Evolutionary conservation across 352 stramenopile species (phyloP).

Genomic region (Pseudoperonospora humuli): DNA sequence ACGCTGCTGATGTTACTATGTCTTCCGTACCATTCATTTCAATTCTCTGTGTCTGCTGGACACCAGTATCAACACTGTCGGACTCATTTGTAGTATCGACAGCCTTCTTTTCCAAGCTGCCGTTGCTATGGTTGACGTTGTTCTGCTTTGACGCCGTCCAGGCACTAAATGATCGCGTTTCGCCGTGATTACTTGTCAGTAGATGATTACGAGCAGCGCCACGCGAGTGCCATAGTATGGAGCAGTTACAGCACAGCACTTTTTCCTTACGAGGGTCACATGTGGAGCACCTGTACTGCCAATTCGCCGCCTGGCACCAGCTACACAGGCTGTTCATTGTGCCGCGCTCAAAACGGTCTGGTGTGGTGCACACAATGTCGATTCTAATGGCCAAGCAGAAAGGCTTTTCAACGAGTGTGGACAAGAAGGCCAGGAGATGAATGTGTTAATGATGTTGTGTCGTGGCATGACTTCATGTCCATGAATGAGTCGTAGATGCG

Average conservation of each 20-base stretch:
- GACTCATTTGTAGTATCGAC: neutral
- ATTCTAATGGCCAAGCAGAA: neutral
- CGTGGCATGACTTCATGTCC: too few species aligned
- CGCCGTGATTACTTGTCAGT: constrained; percentile 18
- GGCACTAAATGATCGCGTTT: constrained; percentile 15
- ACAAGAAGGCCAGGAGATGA: too few species aligned
- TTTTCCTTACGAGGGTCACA: constrained; percentile 32
- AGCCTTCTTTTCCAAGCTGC: neutral
- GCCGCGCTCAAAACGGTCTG: neutral
- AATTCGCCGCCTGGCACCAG: constrained; percentile 28
- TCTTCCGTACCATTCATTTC: neutral
- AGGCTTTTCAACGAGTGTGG: too few species aligned
- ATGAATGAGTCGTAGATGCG: too few species aligned
- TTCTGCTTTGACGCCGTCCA: constrained; percentile 8
- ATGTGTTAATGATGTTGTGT: too few species aligned
- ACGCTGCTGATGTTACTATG: neutral
- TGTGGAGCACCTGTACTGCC: constrained; percentile 25
- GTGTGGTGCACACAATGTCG: neutral
- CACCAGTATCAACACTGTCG: neutral
- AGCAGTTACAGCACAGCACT: constrained; percentile 22
- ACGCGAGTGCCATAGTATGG: constrained; percentile 33
- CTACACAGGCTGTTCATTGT: constrained; percentile 14
- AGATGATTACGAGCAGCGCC: constrained; percentile 27
- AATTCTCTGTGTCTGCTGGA: neutral
- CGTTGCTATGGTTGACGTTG: neutral